Evolutionary conservation across 2,329 filamentous ascomycete species (phyloP).

Genomic region (Paraconiothyrium sp.): DNA sequence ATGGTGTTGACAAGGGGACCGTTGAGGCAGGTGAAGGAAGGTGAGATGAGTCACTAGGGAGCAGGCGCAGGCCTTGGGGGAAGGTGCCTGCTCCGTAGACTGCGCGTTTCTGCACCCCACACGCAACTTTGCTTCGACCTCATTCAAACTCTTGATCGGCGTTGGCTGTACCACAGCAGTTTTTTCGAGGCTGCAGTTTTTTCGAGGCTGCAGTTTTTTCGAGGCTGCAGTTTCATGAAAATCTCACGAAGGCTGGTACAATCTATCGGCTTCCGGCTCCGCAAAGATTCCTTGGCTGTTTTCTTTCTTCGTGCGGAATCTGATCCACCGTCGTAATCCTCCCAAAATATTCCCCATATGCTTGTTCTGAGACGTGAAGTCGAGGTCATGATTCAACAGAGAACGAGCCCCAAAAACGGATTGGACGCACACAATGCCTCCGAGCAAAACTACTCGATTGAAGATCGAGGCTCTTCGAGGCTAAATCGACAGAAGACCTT

Average conservation of each 20-base stretch:
- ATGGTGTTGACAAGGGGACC: background rate
- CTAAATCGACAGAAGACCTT: background rate
- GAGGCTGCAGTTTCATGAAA: no score
- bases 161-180: background rate
- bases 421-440: background rate
- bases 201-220: no score
- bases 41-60: conserved; percentile 6
- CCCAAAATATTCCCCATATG: no score
- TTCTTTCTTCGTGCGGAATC: no score
- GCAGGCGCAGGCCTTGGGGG: background rate
- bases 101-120: conserved; percentile 19
- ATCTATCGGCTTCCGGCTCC: no score
- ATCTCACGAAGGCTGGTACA: no score
- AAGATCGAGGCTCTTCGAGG: conserved; percentile 9
- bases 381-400: background rate
- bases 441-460: background rate
- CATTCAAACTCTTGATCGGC: conserved; percentile 19
- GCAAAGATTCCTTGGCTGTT: no score
- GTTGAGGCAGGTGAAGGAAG: background rate
- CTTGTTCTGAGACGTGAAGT: no score
- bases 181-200: no score
- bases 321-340: no score
- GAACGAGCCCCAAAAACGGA: background rate
- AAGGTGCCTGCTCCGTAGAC: conserved; percentile 29
- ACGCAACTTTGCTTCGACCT: conserved; percentile 30